Percentiles rank a stretch among this genome's conserved stretches.
Conservation (phyloP, 2,329 filamentous ascomycete genomes). For the Xylariaceae sp. region DNA sequence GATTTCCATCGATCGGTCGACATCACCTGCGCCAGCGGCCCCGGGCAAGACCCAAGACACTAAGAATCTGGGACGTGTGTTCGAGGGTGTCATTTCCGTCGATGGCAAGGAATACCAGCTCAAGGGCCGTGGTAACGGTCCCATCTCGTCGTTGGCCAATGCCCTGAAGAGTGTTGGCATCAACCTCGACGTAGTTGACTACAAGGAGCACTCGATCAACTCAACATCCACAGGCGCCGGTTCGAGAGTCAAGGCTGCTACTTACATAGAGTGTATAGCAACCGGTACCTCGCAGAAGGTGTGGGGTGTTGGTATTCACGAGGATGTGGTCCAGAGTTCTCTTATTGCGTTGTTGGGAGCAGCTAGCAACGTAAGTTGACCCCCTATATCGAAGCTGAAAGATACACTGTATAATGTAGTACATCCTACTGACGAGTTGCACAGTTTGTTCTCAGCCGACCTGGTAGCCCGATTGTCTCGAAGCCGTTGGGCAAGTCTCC, state of each 20-base stretch:
- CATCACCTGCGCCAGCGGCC: conserved; percentile 63
- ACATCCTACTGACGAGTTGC: conserved; percentile 3
- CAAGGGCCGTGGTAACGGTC: conserved; percentile 78
- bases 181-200: conserved; percentile 85
- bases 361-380: conserved; percentile 69
- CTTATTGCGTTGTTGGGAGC: conserved; percentile 81
- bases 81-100: conserved; percentile 78
- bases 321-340: conserved; percentile 86
- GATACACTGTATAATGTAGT: background rate
- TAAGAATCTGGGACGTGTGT: conserved; percentile 71
- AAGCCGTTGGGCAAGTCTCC: conserved; percentile 50
- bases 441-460: conserved; percentile 68
- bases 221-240: conserved; percentile 50
- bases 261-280: conserved; percentile 84
- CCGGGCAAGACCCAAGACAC: conserved; percentile 70
- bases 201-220: conserved; percentile 86
- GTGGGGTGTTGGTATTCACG: conserved; percentile 88
- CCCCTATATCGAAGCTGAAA: background rate
- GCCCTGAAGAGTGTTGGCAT: conserved; percentile 75
- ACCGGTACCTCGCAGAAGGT: conserved; percentile 63
- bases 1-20: conserved; percentile 77
- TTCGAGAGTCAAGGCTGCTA: conserved; percentile 82
- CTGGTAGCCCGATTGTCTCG: conserved; percentile 62
- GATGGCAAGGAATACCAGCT: conserved; percentile 76
- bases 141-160: conserved; percentile 81